Evolutionary conservation across 2,329 filamentous ascomycete species (phyloP).

Genomic region (Parascedosporium putredinis): DNA sequence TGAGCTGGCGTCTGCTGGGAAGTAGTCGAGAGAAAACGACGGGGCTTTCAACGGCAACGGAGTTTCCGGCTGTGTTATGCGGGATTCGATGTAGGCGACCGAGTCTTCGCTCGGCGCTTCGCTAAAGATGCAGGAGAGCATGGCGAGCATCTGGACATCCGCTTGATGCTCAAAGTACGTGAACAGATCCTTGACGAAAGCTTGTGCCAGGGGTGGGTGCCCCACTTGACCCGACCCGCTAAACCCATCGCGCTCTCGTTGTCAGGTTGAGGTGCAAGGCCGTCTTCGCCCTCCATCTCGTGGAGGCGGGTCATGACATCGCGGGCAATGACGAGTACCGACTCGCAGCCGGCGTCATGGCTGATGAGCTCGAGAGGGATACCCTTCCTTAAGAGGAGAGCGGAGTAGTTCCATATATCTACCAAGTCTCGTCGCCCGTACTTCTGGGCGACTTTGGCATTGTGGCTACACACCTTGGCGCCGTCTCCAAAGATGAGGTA

Average conservation of each 20-base stretch:
- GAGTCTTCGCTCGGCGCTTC: conserved; percentile 46
- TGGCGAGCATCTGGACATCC: conserved; percentile 61
- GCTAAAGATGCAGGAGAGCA: conserved; percentile 60
- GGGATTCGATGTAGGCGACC: conserved; percentile 46
- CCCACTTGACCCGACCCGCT: conserved; percentile 57
- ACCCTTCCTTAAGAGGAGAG: conserved; percentile 65
- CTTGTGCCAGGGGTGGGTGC: conserved; percentile 52
- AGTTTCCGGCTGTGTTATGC: conserved; percentile 47
- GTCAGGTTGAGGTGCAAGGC: background rate
- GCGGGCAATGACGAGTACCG: conserved; percentile 59
- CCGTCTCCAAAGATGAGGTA: conserved; percentile 81
- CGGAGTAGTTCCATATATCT: conserved; percentile 74
- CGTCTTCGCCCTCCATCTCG: conserved; percentile 1
- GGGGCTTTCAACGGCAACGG: conserved; percentile 56
- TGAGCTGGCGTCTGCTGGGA: conserved; percentile 40
- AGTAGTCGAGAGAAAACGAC: conserved; percentile 57
- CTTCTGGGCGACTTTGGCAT: conserved; percentile 65
- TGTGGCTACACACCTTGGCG: conserved; percentile 72
- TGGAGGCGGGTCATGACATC: conserved; percentile 40
- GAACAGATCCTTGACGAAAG: conserved; percentile 53
- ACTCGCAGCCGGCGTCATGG: conserved; percentile 42
- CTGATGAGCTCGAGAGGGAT: conserved; percentile 59
- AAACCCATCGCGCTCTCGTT: conserved; percentile 21
- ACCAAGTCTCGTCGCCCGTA: conserved; percentile 62
- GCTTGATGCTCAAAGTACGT: conserved; percentile 50